phyloP scores from a whole-genome alignment of 306 rosid species.

The Rubus parviflorus region DNA sequence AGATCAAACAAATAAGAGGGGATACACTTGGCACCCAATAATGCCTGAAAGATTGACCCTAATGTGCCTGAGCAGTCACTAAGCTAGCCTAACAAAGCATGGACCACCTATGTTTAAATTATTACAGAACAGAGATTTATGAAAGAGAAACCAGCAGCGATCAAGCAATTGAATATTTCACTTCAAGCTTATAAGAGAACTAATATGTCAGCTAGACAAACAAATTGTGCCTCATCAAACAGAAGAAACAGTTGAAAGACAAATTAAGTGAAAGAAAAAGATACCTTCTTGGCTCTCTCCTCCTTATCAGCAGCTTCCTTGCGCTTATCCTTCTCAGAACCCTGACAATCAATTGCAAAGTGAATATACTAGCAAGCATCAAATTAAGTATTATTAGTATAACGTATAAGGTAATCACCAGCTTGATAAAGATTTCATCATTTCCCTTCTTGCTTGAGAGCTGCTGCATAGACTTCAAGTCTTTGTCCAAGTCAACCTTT shows the following conservation, averaged over 20 bases:
- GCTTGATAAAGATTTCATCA: slow-evolving; percentile 70
- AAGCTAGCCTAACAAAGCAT: too few relatives aligned
- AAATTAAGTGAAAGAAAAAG: background rate
- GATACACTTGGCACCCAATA: too few relatives aligned
- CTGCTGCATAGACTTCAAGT: slow-evolving; percentile 75
- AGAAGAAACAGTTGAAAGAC: background rate
- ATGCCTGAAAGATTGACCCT: too few relatives aligned
- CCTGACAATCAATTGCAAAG: slow-evolving; percentile 32
- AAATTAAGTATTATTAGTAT: background rate
- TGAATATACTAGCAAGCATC: background rate
- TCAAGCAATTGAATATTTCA: background rate
- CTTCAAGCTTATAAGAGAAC: background rate
- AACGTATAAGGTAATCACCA: slow-evolving; percentile 41
- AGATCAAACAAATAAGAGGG: too few relatives aligned
- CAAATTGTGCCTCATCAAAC: too few relatives aligned
- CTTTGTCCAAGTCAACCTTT: slow-evolving; percentile 72
- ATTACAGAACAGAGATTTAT: background rate
- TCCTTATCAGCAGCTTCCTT: slow-evolving; percentile 83
- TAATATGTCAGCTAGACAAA: too few relatives aligned
- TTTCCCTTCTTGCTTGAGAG: slow-evolving; percentile 75
- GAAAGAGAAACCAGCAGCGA: background rate
- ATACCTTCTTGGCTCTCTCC: slow-evolving; percentile 87
- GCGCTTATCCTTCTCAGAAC: slow-evolving; percentile 90
- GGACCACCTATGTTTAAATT: too few relatives aligned
- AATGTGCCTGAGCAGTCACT: too few relatives aligned